Base-by-base conservation (phyloP, 2,329 filamentous ascomycete genomes). In the Tetracladium maxilliforme region DNA sequence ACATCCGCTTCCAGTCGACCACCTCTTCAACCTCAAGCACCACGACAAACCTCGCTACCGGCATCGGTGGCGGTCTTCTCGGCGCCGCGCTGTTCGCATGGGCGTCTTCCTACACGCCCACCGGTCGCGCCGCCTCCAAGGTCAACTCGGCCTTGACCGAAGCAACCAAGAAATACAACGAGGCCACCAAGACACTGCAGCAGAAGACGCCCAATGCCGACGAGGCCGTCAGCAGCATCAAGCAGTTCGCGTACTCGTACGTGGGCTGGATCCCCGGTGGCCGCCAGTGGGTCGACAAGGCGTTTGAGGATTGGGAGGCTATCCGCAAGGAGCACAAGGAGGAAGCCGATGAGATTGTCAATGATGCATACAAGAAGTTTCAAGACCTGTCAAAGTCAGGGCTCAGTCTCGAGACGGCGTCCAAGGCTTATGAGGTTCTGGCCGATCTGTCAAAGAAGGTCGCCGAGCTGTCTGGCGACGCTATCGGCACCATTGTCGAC, bases 241-340 rank as follows among this genome's bases (percentile, higher is more conserved):
- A 70, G 39, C 54, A 70, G 29, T 70, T 73, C 9, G 68, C 70
- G 15, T 70, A 69, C 42, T 70, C 70, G 14, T 84, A 84, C 41
- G 73, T 75, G 3, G 57, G 55, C 4, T 80, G 75, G 58, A 65
- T 86, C 16, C 79, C 79, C 0, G 79, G 79, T 9, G 77, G 71
- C 3, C 64, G 64, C 16, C 51, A 58, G 23, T 81, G 78, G 38
- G 66, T 84, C 23, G 74, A 84, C 41, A 49, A 58, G 2, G 68
- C 66, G 1, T 86, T 84, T 48, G 57, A 75, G 14, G 77, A 83
- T 36, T 55, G 80, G 21, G 77, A 83, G 24, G 66, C 61, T 16
- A 59, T 84, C 16, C 64, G 70, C 22, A 49, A 66, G 34, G 74
- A 75, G 41, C 75, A 83, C 45, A 59, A 64, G 22, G 60, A 75